Evolutionary conservation across 1,139 yeast species (phyloP).

Genomic region (Candida neerlandica): DNA sequence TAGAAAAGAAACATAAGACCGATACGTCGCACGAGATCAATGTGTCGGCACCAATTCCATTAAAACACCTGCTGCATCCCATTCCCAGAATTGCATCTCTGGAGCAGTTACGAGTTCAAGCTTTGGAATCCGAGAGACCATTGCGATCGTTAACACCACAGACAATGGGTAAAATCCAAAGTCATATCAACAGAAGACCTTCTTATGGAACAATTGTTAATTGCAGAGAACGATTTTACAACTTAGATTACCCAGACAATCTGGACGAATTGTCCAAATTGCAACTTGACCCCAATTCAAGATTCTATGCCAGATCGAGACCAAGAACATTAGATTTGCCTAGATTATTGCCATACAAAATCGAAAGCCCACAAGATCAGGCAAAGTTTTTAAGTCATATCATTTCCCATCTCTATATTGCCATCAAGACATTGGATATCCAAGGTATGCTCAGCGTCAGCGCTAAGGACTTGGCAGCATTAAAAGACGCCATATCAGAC

Average conservation of each 20-base stretch:
- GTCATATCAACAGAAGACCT: constrained; percentile 28
- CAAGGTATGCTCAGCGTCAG: constrained; percentile 73
- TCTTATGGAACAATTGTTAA: constrained; percentile 39
- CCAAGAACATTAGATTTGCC: constrained; percentile 62
- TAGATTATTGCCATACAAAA: constrained; percentile 70
- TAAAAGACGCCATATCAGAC: constrained; percentile 42
- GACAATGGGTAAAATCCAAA: constrained; percentile 21
- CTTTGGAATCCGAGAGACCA: constrained; percentile 9
- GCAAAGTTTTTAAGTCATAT: constrained; percentile 79
- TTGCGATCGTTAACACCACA: constrained; percentile 32
- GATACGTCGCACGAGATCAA: constrained; percentile 6
- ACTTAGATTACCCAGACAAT: constrained; percentile 60
- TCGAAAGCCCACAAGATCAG: constrained; percentile 70
- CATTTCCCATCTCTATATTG: constrained; percentile 74
- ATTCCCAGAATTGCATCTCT: constrained; percentile 17
- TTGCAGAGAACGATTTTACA: constrained; percentile 49
- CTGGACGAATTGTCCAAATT: constrained; percentile 38
- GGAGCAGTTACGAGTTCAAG: constrained; percentile 15
- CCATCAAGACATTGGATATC: constrained; percentile 74
- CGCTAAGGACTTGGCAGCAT: constrained; percentile 57
- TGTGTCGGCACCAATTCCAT: constrained; percentile 26
- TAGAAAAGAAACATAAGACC: constrained; percentile 7
- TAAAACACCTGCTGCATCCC: constrained; percentile 12
- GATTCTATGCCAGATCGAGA: constrained; percentile 55
- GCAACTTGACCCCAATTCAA: constrained; percentile 53